These are phyloP conservation scores for Chamaenerion angustifolium DNA, from an alignment of 345 rosid genomes.

Conservation along the genomic window DNA sequence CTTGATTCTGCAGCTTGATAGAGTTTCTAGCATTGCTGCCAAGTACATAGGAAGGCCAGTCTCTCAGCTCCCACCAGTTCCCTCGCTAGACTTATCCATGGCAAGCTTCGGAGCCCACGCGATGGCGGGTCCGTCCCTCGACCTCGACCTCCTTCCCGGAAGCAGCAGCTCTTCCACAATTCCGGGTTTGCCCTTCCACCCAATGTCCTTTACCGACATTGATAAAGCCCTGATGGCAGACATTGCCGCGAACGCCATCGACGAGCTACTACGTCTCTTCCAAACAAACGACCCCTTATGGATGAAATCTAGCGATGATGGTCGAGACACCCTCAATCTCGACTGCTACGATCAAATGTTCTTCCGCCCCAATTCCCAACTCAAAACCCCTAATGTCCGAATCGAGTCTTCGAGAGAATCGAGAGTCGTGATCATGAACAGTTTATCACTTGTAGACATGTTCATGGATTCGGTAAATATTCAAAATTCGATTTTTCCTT, in stretches of 20 bases:
- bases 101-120: conserved; percentile 44
- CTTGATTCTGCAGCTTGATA: conserved; percentile 50
- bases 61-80: conserved; percentile 72
- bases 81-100: conserved; percentile 80
- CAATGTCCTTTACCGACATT: conserved; percentile 49
- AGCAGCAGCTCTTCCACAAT: conserved; percentile 37
- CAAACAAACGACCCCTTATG: conserved; percentile 78
- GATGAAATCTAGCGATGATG: conserved; percentile 37
- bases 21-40: conserved; percentile 91
- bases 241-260: conserved; percentile 58
- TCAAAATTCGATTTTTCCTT: no score
- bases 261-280: conserved; percentile 69
- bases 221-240: conserved; percentile 81
- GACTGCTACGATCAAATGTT: conserved; percentile 57
- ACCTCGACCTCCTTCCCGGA: conserved; percentile 79
- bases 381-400: conserved; percentile 50
- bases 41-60: conserved; percentile 94
- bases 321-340: conserved; percentile 54
- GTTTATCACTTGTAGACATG: conserved; percentile 71
- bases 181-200: conserved; percentile 45
- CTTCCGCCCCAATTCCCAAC: conserved; percentile 42
- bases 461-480: conserved; percentile 79
- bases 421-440: conserved; percentile 84
- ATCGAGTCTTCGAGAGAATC: conserved; percentile 87
- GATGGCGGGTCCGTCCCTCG: conserved; percentile 55